phyloP scores from a whole-genome alignment of 345 rosid species.

The Lumnitzera littorea region DNA sequence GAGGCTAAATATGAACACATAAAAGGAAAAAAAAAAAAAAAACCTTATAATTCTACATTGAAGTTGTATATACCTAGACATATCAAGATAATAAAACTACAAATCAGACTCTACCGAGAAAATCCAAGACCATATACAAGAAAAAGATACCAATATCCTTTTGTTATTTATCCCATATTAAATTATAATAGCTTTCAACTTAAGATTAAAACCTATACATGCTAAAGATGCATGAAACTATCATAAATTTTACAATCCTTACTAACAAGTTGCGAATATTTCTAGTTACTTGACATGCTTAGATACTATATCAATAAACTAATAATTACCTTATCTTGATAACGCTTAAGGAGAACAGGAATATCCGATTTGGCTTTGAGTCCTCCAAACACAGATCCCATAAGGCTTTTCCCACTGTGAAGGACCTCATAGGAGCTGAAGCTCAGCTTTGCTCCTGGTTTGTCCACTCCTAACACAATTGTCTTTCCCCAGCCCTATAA shows the following conservation, averaged over 20 bases:
- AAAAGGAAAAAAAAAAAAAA: neutral
- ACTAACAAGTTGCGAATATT: too few species aligned
- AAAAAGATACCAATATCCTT: too few species aligned
- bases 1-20: neutral
- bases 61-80: too few species aligned
- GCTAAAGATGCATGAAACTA: too few species aligned
- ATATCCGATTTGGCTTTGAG: conserved; percentile 75
- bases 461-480: conserved; percentile 68
- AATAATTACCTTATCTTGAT: conserved; percentile 43
- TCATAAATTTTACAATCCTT: too few species aligned
- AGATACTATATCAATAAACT: neutral
- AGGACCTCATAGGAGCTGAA: conserved; percentile 51
- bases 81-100: too few species aligned
- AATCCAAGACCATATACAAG: too few species aligned
- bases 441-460: conserved; percentile 46
- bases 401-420: conserved; percentile 42
- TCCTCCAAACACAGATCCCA: conserved; percentile 73
- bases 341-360: conserved; percentile 66
- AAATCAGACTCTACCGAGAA: too few species aligned
- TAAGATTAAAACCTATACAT: too few species aligned
- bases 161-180: too few species aligned
- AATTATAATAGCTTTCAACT: too few species aligned
- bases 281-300: neutral
- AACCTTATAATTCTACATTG: too few species aligned
- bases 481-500: conserved; percentile 91